Percentiles rank a stretch among this genome's conserved stretches.
These are phyloP conservation scores for Proliferodiscus dingleyae DNA, from an alignment of 2,329 filamentous ascomycete species.

Conservation along the genomic window DNA sequence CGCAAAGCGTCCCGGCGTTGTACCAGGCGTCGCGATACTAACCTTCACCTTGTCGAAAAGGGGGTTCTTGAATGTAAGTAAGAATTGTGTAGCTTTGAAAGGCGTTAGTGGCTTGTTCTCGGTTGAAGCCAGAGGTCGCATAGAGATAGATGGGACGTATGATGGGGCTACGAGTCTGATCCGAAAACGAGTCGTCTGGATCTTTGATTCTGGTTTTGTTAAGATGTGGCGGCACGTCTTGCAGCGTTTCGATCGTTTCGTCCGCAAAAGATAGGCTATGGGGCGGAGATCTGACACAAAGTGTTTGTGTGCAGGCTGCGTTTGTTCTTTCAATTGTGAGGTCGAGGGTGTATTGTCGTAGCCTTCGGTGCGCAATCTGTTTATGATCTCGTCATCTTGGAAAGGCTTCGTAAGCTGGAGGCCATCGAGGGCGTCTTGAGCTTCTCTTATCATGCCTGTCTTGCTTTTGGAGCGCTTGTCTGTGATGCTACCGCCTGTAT, in stretches of 20 bases:
- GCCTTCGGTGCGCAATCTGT: conserved; percentile 52
- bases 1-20: conserved; percentile 70
- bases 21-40: conserved; percentile 76
- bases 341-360: conserved; percentile 59
- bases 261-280: conserved; percentile 75
- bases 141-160: conserved; percentile 78
- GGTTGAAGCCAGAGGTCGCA: conserved; percentile 39
- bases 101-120: conserved; percentile 30
- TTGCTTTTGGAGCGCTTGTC: conserved; percentile 64
- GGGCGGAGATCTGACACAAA: conserved; percentile 76
- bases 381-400: conserved; percentile 54
- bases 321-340: conserved; percentile 49
- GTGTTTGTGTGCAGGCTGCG: conserved; percentile 32
- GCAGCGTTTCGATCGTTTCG: conserved; percentile 91
- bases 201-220: conserved; percentile 87
- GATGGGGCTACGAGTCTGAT: conserved; percentile 85
- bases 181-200: conserved; percentile 82
- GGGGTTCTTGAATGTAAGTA: conserved; percentile 88
- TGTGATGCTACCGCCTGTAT: conserved; percentile 60
- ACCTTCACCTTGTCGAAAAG: conserved; percentile 88
- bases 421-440: conserved; percentile 65
- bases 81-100: conserved; percentile 63
- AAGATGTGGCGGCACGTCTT: conserved; percentile 91
- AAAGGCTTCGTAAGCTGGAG: conserved; percentile 47
- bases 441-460: conserved; percentile 74